These are phyloP conservation scores for Nannochloropsis salina DNA, from an alignment of 108 stramenopile species.

Conservation along the genomic window DNA sequence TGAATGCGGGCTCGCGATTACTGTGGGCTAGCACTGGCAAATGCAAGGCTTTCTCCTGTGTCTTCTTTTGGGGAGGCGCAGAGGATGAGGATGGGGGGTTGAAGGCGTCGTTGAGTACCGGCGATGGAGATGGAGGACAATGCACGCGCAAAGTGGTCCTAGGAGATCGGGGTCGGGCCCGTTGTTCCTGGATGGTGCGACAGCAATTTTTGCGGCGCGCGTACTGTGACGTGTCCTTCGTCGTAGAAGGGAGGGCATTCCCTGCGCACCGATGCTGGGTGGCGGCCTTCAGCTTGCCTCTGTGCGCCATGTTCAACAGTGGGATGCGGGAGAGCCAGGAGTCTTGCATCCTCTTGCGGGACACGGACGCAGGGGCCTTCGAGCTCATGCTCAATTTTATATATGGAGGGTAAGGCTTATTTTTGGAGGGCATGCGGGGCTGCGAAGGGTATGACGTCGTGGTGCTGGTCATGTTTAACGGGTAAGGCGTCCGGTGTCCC, in stretches of 20 bases:
- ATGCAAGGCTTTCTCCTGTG: not conserved
- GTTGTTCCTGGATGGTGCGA: slow-evolving; percentile 8
- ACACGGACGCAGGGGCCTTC: not conserved
- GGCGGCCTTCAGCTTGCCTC: not conserved
- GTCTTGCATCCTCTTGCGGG: not conserved
- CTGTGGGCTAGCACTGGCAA: not conserved
- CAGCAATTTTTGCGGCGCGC: slow-evolving; percentile 6
- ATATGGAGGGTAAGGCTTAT: not conserved
- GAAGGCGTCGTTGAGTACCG: not conserved
- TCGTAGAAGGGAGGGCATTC: not conserved
- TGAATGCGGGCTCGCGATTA: not conserved
- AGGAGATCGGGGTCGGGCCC: not conserved
- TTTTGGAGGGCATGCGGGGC: not conserved
- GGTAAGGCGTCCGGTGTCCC: too few species aligned
- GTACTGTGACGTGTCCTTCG: not conserved
- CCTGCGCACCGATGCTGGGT: slow-evolving; percentile 13
- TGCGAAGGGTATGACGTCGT: too few species aligned
- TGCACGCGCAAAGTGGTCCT: not conserved
- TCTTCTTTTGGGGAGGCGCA: not conserved
- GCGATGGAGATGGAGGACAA: slow-evolving; percentile 14
- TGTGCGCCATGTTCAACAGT: slow-evolving; percentile 11
- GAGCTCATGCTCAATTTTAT: not conserved
- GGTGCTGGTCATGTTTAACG: too few species aligned
- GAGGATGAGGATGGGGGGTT: not conserved
- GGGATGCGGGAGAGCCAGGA: not conserved